A percentile compares a stretch with the other conserved stretches of the same genome.
Conservation (phyloP, 495 filamentous ascomycete species). For the Trichoderma parareesei region DNA sequence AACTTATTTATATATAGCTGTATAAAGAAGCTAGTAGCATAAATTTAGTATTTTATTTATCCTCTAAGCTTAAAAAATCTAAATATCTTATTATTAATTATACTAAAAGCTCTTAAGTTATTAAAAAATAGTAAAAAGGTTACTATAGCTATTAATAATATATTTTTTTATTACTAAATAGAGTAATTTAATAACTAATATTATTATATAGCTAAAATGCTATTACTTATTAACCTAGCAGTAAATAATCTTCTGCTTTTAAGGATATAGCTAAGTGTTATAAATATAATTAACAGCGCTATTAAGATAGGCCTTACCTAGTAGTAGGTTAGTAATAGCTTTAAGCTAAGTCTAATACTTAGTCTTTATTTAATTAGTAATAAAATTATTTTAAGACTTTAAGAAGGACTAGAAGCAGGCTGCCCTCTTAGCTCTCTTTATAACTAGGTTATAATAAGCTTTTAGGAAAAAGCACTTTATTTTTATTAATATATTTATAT, state of each 20-base stretch:
- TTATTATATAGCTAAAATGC: slow-evolving; percentile 1
- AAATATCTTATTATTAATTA: not conserved
- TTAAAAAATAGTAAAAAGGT: not conserved
- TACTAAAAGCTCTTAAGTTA: not conserved
- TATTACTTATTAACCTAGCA: not conserved
- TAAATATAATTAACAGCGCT: not conserved
- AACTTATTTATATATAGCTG: not conserved
- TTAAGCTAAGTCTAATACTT: too few species aligned
- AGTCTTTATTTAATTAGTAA: not conserved
- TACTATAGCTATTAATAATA: not conserved
- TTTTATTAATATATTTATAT: not conserved
- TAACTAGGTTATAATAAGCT: not conserved
- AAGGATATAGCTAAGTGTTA: not conserved
- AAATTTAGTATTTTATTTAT: not conserved
- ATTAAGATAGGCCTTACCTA: too few species aligned
- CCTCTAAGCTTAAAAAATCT: not conserved
- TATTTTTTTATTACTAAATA: not conserved
- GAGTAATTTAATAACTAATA: not conserved
- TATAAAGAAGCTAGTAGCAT: not conserved
- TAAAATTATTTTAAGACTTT: too few species aligned
- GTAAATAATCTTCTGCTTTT: not conserved
- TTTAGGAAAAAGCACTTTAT: not conserved
- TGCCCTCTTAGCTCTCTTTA: not conserved
- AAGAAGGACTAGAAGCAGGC: too few species aligned
- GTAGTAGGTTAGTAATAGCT: too few species aligned